A percentile compares a stretch with the other conserved stretches of the same genome.
These are phyloP conservation scores for Aspergillus pseudoglaucus DNA, from an alignment of 2,329 filamentous ascomycete genomes.

Conservation along the genomic window DNA sequence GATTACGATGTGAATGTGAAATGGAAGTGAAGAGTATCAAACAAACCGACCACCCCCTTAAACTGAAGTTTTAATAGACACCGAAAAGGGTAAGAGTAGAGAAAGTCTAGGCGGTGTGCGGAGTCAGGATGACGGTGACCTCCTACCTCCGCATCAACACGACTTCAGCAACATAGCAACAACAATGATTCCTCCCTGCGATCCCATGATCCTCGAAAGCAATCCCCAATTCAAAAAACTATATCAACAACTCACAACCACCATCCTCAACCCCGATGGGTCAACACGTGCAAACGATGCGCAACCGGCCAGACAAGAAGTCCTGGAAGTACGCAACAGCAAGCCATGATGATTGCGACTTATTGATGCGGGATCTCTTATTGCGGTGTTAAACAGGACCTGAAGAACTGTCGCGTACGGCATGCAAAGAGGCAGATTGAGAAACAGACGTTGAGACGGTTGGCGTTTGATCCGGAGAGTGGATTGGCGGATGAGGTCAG, in stretches of 20 bases:
- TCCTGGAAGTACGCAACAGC: constrained; percentile 25
- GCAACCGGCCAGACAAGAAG: constrained; percentile 23
- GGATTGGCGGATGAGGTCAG: constrained; percentile 30
- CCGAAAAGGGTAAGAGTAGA: background rate
- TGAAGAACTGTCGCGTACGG: constrained; percentile 27
- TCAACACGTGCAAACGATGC: constrained; percentile 29
- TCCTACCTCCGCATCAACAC: no score
- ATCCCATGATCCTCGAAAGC: constrained; percentile 31
- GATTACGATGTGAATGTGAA: constrained; percentile 35
- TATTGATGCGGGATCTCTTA: background rate
- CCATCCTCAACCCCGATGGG: constrained; percentile 35
- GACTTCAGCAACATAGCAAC: background rate
- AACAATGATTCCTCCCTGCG: constrained; percentile 39
- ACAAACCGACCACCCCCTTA: no score
- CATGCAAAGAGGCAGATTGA: constrained; percentile 29
- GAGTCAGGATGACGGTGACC: background rate
- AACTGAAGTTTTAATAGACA: no score
- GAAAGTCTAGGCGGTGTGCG: background rate
- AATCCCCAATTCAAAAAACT: constrained; percentile 39
- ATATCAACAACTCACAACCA: constrained; percentile 33
- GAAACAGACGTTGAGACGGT: constrained; percentile 22
- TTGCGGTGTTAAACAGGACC: constrained; percentile 21
- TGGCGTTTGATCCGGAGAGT: constrained; percentile 28
- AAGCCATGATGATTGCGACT: background rate
- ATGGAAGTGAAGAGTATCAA: constrained; percentile 18